Evolutionary conservation across 768 basidiomycete genomes (phyloP), one percentile per base, ranked within the genome.

Genomic region (Russula sp.): DNA sequence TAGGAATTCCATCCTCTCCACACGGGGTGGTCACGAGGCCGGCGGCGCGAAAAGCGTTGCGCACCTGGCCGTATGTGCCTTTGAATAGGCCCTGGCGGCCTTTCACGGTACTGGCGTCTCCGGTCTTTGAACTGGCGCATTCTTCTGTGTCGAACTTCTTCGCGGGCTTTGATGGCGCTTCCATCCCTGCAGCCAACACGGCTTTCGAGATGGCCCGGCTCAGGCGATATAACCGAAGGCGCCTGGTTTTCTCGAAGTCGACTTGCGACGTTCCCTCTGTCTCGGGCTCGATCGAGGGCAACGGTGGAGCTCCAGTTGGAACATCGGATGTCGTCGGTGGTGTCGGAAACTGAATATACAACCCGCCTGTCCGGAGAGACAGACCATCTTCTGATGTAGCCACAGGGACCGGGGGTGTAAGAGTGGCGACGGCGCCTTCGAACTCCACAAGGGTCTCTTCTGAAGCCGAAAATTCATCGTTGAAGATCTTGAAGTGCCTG

Each of bases 21-120:
- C 69, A 70, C 22, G 64, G 62, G 26, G 59, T 66, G 9, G 68
- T 64, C 58, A 64, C 65, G n/a, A 70, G 63, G 52, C 68, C 68
- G 7, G 69, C 68, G 18, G 56, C 64, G 42, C 60, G 58, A 26
- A 70, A 69, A 20, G 69, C 69, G n/a, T 59, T 42, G 32, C 64
- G 67, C 62, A 70, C 62, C 62, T 70, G 69, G 32, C 69, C 60
- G 54, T 69, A 70, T 30, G 69, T 70, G 20, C 69, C 69, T 34
- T 62, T 67, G 56, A 70, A 70, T 56, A 70, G 49, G 11, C 66
- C 68, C 22, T 59, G 60, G 16, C 42, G 53, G 1, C 48, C 38
- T 42, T 61, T 65, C 38, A 56, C 32, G 38, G 42, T 38, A 22
- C 20, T 38, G 16, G 38, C 48, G 20, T 51, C 59, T 44, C 46